Conservation (phyloP, 1,284 basidiomycete genomes). For the Trichosporon asahii region DNA sequence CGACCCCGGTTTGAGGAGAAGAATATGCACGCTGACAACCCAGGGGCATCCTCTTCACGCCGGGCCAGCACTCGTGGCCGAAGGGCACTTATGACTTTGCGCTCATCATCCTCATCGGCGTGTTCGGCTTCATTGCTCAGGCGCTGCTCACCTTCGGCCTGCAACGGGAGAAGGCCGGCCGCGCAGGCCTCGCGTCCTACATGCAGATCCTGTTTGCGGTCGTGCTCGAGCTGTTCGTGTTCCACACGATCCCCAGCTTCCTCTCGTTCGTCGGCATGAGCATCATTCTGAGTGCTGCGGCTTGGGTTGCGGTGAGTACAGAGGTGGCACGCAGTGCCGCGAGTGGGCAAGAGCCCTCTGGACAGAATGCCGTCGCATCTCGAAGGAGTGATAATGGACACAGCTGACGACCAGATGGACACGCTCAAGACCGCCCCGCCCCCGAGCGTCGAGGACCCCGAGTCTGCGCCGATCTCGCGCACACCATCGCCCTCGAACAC, state of each 20-base stretch:
- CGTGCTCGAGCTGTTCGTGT: slow-evolving; percentile 48
- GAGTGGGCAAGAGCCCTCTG: background rate
- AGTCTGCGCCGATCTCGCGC: slow-evolving; percentile 34
- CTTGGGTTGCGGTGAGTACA: slow-evolving; percentile 48
- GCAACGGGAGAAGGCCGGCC: slow-evolving; percentile 51
- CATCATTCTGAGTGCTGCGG: slow-evolving; percentile 46
- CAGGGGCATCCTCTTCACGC: slow-evolving; percentile 22
- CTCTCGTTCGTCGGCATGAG: slow-evolving; percentile 43
- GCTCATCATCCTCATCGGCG: slow-evolving; percentile 50
- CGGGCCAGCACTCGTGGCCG: slow-evolving; percentile 19
- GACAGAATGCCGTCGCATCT: too few relatives aligned
- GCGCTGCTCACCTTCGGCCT: slow-evolving; percentile 52
- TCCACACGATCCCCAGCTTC: slow-evolving; percentile 43
- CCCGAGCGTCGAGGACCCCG: slow-evolving; percentile 19
- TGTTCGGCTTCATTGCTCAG: slow-evolving; percentile 63
- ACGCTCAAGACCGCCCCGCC: slow-evolving; percentile 24
- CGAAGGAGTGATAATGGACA: too few relatives aligned
- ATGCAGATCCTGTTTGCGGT: slow-evolving; percentile 49
- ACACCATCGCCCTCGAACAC: slow-evolving; percentile 34
- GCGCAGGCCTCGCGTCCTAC: slow-evolving; percentile 51
- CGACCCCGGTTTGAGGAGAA: too few relatives aligned
- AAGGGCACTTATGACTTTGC: slow-evolving; percentile 20
- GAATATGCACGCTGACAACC: too few relatives aligned
- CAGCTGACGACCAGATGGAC: slow-evolving; percentile 16
- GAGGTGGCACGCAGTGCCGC: background rate